Base-by-base conservation (phyloP, 2,329 filamentous ascomycete species). In the Orbilia ellipsospora region DNA sequence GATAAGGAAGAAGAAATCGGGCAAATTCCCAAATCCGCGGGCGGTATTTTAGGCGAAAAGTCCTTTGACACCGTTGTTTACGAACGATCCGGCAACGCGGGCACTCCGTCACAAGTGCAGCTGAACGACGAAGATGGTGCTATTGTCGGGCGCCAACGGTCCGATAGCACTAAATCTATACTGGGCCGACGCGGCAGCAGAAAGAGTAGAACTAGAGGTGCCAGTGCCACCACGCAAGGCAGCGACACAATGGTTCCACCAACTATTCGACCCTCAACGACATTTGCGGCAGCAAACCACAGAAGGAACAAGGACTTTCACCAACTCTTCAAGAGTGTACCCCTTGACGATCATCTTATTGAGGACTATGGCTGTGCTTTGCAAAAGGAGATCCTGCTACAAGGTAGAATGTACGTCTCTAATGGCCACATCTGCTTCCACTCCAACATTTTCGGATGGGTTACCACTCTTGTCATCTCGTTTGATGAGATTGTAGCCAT, bases 361-460 rank as follows among this genome's bases (percentile, higher is more conserved):
- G 95, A 99, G 81, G 95, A 99, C 82, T 99, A 98, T 82, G 97
- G 95, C 82, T 97, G 95, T 81, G 95, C 95, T 2, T 83, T 99
- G 73, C 95, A 99, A 82, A 89, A 94, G 78, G 96, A 99, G 81
- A 99, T 99, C 75, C 87, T 99, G 42, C 89, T 96, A 5, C 95
- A 97, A 79, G 95, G 95, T 4, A 88, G 95, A 48, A 87, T 99
- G 13, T 99, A 99, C 80, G 92, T 99, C 50, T 98, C 95, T 0
- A 95, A 99, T 83, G 94, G 94, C 10, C 94, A 99, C 81, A 89
- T 99, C 55, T 99, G 95, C 84, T 99, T 99, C 83, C 97, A 94
- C 80, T 98, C 95, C 85, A 99, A 99, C 81, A 99, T 99, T 78
- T 88, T 99, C 55, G 95, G 95, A 64, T 99, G 95, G 95, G 92